A percentile compares a stretch with the other conserved stretches of the same genome.
phyloP scores from a whole-genome alignment of 2,329 filamentous ascomycete species.

The Chrysosphaeria jannelii region DNA sequence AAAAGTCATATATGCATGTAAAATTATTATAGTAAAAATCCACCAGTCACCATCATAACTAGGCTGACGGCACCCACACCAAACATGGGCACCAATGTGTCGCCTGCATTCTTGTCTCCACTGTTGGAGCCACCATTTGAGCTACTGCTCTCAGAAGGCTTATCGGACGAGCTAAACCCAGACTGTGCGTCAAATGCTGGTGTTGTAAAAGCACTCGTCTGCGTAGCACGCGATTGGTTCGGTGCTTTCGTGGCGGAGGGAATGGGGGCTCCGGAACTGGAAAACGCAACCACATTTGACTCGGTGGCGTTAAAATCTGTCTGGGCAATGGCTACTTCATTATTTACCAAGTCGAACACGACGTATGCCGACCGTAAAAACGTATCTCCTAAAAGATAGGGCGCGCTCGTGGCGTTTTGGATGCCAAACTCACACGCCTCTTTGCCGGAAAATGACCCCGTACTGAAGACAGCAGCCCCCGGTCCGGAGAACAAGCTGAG shows the following conservation, averaged over 20 bases:
- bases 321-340: slow-evolving; percentile 21
- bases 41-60: not conserved
- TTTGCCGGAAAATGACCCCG: slow-evolving; percentile 17
- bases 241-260: slow-evolving; percentile 17
- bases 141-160: not conserved
- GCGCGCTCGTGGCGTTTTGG: slow-evolving; percentile 14
- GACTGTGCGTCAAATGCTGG: slow-evolving; percentile 10
- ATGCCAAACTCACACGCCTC: slow-evolving; percentile 24
- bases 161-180: slow-evolving; percentile 8
- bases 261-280: slow-evolving; percentile 17
- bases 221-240: slow-evolving; percentile 10
- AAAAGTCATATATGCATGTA: no score
- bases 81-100: slow-evolving; percentile 3
- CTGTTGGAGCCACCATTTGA: slow-evolving; percentile 1
- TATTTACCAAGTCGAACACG: slow-evolving; percentile 27
- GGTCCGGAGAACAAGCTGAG: slow-evolving; percentile 13
- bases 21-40: not conserved
- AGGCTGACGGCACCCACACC: slow-evolving; percentile 3
- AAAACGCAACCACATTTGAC: slow-evolving; percentile 18
- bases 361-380: slow-evolving; percentile 29
- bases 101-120: slow-evolving; percentile 1
- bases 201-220: slow-evolving; percentile 6
- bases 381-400: slow-evolving; percentile 23
- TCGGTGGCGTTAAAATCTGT: slow-evolving; percentile 23
- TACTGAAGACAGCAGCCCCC: no score